Conservation (phyloP, 805 yeast genomes). For the Cyberlindnera japonica region DNA sequence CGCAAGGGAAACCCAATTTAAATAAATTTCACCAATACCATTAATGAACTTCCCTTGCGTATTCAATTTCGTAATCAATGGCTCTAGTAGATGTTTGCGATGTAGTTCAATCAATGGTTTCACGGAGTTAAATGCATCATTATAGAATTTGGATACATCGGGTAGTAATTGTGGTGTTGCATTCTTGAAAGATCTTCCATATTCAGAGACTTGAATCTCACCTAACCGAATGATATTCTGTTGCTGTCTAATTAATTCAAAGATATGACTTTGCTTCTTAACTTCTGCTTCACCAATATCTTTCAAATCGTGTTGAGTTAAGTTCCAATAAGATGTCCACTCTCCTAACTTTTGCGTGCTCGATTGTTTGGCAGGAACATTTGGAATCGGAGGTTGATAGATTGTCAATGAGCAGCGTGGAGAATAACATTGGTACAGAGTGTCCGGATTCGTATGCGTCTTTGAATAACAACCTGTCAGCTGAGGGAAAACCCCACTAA, state of each 20-base stretch:
- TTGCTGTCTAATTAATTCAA: constrained; percentile 70
- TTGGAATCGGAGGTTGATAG: constrained; percentile 22
- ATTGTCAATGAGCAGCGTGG: constrained; percentile 33
- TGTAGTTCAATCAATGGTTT: constrained; percentile 54
- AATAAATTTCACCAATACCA: constrained; percentile 59
- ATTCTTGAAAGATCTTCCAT: constrained; percentile 41
- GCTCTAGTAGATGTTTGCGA: constrained; percentile 48
- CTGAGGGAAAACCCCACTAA: constrained; percentile 42
- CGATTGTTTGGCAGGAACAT: constrained; percentile 17
- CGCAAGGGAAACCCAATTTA: constrained; percentile 62
- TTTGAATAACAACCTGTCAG: constrained; percentile 45
- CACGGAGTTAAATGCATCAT: constrained; percentile 56
- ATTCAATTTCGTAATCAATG: constrained; percentile 52
- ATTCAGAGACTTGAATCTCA: constrained; percentile 55
- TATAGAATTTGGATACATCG: constrained; percentile 52
- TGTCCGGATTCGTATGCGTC: constrained; percentile 20
- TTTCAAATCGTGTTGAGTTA: constrained; percentile 50
- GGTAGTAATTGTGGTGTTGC: constrained; percentile 43
- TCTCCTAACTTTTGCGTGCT: constrained; percentile 35
- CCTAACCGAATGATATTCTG: constrained; percentile 68
- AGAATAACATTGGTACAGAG: constrained; percentile 30
- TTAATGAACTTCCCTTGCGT: constrained; percentile 64
- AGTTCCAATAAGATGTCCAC: constrained; percentile 67
- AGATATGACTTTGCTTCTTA: constrained; percentile 70
- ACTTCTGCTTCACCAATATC: constrained; percentile 49